Base-by-base conservation (phyloP, 2,329 filamentous ascomycete species). In the Colletotrichum karsti region DNA sequence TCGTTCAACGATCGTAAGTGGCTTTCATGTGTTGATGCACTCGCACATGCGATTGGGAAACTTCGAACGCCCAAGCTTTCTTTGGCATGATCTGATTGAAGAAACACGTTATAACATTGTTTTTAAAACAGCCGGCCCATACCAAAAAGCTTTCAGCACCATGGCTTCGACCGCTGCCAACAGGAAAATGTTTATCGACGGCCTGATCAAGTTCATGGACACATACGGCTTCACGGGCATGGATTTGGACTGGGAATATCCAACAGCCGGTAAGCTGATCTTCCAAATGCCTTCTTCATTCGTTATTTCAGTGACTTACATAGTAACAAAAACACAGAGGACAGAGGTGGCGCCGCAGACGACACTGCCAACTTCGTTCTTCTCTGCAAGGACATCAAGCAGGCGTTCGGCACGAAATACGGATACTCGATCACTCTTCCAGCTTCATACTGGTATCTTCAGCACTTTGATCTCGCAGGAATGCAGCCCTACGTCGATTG, bases 291-390 rank as follows among this genome's bases (percentile, higher is more conserved):
- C n/a, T n/a, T n/a, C n/a, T n/a, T n/a, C n/a, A n/a, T n/a, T n/a
- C n/a, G n/a, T n/a, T n/a, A n/a, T n/a, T n/a, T n/a, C n/a, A n/a
- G n/a, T n/a, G n/a, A n/a, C n/a, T n/a, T n/a, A n/a, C n/a, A n/a
- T n/a, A n/a, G n/a, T n/a, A n/a, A n/a, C n/a, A n/a, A n/a, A n/a
- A n/a, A n/a, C n/a, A 81, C 22, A 75, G 81, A 66, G 3, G 71
- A 73, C 48, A 62, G 70, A 7, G 69, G 69, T 5, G 83, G 84
- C 2, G 69, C 61, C 0, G 39, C 73, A 0, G 75, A 73, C 1
- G 83, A 85, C 57, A 75, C 67, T 37, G 66, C 63, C 0, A 81
- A 82, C 63, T 79, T 74, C 41, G 72, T 74, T 2, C 7, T 51
- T 20, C 33, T 35, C 33, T 28, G 13, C n/a, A 57, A 24, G 3